Conservation (phyloP, 495 filamentous ascomycete species). For the Talaromyces stipitatus region DNA sequence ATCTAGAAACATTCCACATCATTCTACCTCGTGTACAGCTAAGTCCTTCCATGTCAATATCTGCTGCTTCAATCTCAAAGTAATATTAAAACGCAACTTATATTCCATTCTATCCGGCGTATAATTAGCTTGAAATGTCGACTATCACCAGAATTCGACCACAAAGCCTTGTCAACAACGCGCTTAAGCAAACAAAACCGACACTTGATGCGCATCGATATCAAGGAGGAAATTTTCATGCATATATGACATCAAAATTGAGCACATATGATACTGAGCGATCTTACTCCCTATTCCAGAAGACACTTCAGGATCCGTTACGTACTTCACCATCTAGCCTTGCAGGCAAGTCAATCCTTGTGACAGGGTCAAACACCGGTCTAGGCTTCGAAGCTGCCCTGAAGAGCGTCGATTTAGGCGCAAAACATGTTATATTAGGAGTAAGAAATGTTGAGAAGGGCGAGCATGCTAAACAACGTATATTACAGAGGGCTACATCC, state of each 20-base stretch:
- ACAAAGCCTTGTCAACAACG: neutral
- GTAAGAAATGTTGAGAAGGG: slow-evolving; percentile 8
- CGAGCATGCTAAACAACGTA: slow-evolving; percentile 4
- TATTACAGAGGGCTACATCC: neutral
- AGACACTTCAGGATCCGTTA: neutral
- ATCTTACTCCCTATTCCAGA: neutral
- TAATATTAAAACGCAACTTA: too few relatives aligned
- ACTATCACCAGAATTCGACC: neutral
- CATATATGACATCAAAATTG: neutral
- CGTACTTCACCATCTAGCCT: neutral
- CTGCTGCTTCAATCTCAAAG: too few relatives aligned
- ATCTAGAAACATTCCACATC: neutral
- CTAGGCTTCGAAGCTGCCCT: slow-evolving; percentile 14
- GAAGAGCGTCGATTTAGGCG: slow-evolving; percentile 6
- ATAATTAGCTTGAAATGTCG: neutral
- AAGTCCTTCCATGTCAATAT: neutral
- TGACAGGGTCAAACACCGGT: slow-evolving; percentile 17
- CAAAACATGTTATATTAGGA: slow-evolving; percentile 11
- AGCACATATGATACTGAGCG: neutral
- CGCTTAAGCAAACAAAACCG: neutral
- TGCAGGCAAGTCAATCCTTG: slow-evolving; percentile 12
- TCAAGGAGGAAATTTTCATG: neutral
- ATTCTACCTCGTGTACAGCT: neutral
- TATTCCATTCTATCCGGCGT: slow-evolving; percentile 7
- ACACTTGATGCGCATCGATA: neutral